phyloP scores from a whole-genome alignment of 768 basidiomycete species.

The Ephemerocybe angulata region DNA sequence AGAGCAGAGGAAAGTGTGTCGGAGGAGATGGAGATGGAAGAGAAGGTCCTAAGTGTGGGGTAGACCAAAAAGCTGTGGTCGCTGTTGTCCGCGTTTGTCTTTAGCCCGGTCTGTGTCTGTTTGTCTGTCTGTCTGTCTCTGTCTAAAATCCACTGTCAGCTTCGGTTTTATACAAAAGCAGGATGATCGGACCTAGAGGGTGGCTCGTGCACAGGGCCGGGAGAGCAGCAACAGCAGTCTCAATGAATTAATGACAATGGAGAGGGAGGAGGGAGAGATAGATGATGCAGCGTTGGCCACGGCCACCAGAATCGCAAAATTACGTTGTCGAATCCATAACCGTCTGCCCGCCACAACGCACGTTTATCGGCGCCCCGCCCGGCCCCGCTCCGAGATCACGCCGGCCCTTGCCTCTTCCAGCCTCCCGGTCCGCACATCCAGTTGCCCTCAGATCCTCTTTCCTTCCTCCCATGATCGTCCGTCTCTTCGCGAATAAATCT shows the following conservation, averaged over 20 bases:
- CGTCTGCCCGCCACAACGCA: conserved; percentile 38
- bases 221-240: neutral
- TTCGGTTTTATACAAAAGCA: conserved; percentile 16
- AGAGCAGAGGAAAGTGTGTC: too few relatives aligned
- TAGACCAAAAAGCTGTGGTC: too few relatives aligned
- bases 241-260: conserved; percentile 19
- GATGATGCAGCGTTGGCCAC: conserved; percentile 18
- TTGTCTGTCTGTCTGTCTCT: neutral
- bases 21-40: too few relatives aligned
- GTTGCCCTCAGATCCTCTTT: neutral
- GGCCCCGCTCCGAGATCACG: neutral
- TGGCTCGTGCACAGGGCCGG: conserved; percentile 9
- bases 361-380: conserved; percentile 45
- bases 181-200: conserved; percentile 27
- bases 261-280: conserved; percentile 18
- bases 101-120: too few relatives aligned
- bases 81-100: too few relatives aligned
- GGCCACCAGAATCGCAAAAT: conserved; percentile 20
- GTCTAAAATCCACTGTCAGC: conserved; percentile 7
- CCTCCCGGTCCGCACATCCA: neutral
- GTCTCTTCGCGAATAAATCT: too few relatives aligned
- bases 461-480: neutral
- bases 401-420: conserved; percentile 10
- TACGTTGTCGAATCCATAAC: conserved; percentile 27
- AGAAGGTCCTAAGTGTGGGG: too few relatives aligned